phyloP scores from a whole-genome alignment of 805 yeast species.

The Candida arabinofermentans region DNA sequence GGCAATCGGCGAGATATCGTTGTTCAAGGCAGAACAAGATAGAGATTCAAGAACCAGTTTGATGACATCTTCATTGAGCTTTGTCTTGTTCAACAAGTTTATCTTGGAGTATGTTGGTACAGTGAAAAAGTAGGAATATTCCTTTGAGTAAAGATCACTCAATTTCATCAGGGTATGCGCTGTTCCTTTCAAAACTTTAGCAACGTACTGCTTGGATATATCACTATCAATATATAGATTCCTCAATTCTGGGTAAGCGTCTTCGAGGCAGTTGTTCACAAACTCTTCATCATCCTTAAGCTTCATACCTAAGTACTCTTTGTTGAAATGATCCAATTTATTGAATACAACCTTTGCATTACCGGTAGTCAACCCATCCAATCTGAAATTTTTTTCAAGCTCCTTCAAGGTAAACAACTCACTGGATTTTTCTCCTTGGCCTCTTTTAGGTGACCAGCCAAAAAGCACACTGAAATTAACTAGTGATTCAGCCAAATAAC shows the following conservation, averaged over 20 bases:
- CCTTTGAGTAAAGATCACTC: constrained; percentile 42
- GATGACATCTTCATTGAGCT: constrained; percentile 10
- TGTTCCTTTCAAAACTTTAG: constrained; percentile 37
- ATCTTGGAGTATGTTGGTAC: constrained; percentile 30
- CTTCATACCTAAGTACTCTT: constrained; percentile 50
- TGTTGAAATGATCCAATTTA: constrained; percentile 76
- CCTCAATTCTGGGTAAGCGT: constrained; percentile 21
- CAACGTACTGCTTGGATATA: constrained; percentile 31
- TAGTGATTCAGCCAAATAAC: constrained; percentile 82
- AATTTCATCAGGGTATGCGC: constrained; percentile 50
- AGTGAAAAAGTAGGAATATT: constrained; percentile 47
- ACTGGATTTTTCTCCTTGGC: constrained; percentile 40
- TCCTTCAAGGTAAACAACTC: constrained; percentile 53
- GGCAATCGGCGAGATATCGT: neutral
- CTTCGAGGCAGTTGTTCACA: constrained; percentile 35
- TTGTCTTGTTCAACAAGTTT: constrained; percentile 10
- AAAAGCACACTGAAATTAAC: constrained; percentile 82
- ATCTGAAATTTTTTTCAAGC: constrained; percentile 50
- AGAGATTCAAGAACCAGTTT: constrained; percentile 6
- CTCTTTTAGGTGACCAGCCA: constrained; percentile 90
- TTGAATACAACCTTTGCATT: constrained; percentile 85
- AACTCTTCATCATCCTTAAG: constrained; percentile 34
- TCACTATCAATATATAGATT: constrained; percentile 11
- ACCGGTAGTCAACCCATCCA: constrained; percentile 82
- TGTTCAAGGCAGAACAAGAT: constrained; percentile 9